phyloP scores from a whole-genome alignment of 2,329 filamentous ascomycete species.

The Pseudomassariella vexata region DNA sequence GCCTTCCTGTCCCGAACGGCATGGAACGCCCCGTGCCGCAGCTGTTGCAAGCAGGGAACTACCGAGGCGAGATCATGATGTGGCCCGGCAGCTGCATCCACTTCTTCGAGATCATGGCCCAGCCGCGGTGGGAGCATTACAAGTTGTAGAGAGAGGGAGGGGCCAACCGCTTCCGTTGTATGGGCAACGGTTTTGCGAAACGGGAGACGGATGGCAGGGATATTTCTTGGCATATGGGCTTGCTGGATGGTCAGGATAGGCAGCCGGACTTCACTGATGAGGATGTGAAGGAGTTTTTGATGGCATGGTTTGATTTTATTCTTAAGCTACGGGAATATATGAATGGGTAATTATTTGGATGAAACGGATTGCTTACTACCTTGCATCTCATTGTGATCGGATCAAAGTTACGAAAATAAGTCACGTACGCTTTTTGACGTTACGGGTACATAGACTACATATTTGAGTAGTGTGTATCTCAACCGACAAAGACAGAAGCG shows the following conservation, averaged over 20 bases:
- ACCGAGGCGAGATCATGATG: constrained; percentile 19
- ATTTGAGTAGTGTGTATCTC: too few species aligned
- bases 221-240: constrained; percentile 8
- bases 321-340: too few species aligned
- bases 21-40: constrained; percentile 18
- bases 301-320: too few species aligned
- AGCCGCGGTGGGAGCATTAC: constrained; percentile 21
- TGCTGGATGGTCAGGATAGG: constrained; percentile 1
- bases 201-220: constrained; percentile 6
- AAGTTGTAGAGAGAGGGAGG: constrained; percentile 14
- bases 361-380: too few species aligned
- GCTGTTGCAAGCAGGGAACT: constrained; percentile 22
- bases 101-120: constrained; percentile 18
- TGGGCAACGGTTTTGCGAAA: constrained; percentile 17
- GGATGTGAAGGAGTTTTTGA: constrained; percentile 1
- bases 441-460: too few species aligned
- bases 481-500: too few species aligned
- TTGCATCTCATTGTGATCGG: too few species aligned
- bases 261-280: constrained; percentile 2
- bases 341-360: too few species aligned
- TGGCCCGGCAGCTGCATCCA: constrained; percentile 20
- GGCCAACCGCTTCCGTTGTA: constrained; percentile 18
- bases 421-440: too few species aligned
- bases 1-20: constrained; percentile 20
- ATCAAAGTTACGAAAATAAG: too few species aligned